Evolutionary conservation across 2,329 filamentous ascomycete species (phyloP), one percentile per base, ranked within the genome.

Genomic region (Ceratocystis albifundus): DNA sequence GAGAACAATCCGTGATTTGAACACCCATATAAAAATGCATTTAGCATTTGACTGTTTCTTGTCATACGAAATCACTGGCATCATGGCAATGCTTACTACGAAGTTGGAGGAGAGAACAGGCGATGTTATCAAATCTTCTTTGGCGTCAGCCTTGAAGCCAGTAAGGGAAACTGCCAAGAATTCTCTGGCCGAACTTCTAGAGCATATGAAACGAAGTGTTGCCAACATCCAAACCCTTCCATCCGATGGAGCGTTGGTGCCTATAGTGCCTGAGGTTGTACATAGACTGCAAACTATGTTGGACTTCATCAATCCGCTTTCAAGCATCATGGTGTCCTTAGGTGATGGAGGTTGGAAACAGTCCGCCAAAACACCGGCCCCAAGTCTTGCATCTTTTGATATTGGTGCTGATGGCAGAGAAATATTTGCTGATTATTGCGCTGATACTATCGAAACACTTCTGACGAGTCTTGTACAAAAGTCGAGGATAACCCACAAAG

Each of bases 51-150:
- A 99, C 74, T 97, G 93, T 75, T 97, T 90, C 74, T 82, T 99
- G 62, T 91, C 91, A 6, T 99, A 96, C 74, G 94, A 99, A 74
- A 89, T 97, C 41, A 89, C 95, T 41, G 93, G 96, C 72, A 89
- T 96, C 68, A 85, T 97, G 61, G 89, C 90, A 0, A 83, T 82
- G 12, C 80, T 96, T 61, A 91, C 90, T 1, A 87, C 86, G 66
- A 86, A 88, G 48, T 78, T 99, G 3, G 93, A 96, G 69, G 82
- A 84, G 3, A 86, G 88, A 69, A 96, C 91, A 0, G 90, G 90
- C 1, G 90, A 96, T 72, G 67, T 68, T 30, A 80, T 96, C 67
- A 96, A 96, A 74, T 80, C 84, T 36, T 83, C 90, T 4, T 84
- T 99, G 64, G 87, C 89, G 4, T 90, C 95, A 65, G 89, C 90